phyloP scores from a whole-genome alignment of 2,329 filamentous ascomycete genomes.

The Phialophora chinensis region DNA sequence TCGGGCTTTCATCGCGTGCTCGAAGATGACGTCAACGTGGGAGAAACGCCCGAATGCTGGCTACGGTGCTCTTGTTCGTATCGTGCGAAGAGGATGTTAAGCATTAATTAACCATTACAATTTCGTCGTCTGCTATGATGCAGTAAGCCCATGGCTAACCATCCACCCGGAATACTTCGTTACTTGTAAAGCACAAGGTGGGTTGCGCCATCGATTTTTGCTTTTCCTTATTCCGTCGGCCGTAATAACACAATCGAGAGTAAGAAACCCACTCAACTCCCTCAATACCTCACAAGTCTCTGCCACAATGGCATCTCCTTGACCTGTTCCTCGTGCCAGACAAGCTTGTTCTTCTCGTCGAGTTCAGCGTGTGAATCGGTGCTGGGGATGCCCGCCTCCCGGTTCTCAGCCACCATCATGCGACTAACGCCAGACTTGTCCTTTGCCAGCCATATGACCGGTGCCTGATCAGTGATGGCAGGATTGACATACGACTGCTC shows the following conservation, averaged over 20 bases:
- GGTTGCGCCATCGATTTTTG: neutral
- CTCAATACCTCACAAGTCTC: conserved; percentile 32
- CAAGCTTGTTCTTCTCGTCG: conserved; percentile 71
- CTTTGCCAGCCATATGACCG: conserved; percentile 79
- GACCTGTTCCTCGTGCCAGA: conserved; percentile 62
- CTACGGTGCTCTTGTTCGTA: neutral
- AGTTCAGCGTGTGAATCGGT: conserved; percentile 77
- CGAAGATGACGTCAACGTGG: conserved; percentile 6
- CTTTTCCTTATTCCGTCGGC: neutral
- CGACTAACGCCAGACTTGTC: conserved; percentile 75
- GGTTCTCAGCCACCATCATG: conserved; percentile 77
- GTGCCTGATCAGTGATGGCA: conserved; percentile 65
- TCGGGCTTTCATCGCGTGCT: neutral
- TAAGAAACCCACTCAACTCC: neutral
- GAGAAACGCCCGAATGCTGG: neutral
- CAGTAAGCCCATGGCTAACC: neutral
- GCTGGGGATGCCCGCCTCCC: conserved; percentile 69
- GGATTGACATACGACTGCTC: conserved; percentile 76
- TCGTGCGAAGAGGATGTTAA: neutral
- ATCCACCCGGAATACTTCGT: neutral
- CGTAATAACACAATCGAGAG: neutral
- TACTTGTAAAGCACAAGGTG: neutral
- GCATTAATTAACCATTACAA: neutral
- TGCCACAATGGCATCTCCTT: conserved; percentile 32
- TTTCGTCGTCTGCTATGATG: neutral